These are phyloP conservation scores for Alternaria panax DNA, from an alignment of 2,329 filamentous ascomycete genomes.

Conservation along the genomic window DNA sequence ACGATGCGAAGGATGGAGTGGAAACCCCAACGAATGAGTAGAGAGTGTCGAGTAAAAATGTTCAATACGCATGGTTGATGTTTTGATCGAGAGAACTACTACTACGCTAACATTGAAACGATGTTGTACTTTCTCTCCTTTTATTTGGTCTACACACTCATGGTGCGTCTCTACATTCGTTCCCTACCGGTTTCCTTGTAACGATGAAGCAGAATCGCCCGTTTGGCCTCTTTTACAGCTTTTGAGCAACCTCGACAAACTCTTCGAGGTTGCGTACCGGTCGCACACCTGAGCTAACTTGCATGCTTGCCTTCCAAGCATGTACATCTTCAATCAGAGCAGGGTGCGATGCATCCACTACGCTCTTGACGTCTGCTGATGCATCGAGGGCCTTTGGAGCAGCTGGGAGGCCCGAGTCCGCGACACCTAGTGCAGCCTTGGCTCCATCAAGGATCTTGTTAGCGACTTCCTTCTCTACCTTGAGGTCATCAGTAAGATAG, in stretches of 20 bases:
- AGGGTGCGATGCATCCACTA: constrained; percentile 48
- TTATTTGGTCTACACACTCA: neutral
- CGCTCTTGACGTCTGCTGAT: constrained; percentile 32
- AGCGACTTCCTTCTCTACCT: constrained; percentile 60
- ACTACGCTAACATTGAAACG: neutral
- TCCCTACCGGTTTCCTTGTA: neutral
- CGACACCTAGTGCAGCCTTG: constrained; percentile 55
- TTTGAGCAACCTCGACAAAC: constrained; percentile 72
- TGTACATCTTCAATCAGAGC: constrained; percentile 78
- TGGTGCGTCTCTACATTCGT: neutral
- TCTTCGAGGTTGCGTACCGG: constrained; percentile 78
- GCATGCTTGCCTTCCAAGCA: constrained; percentile 78
- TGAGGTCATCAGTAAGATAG: constrained; percentile 55
- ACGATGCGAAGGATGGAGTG: neutral
- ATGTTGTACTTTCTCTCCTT: neutral
- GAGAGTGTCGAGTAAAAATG: neutral
- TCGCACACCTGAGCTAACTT: constrained; percentile 74
- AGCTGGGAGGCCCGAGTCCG: constrained; percentile 42
- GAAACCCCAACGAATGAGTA: neutral
- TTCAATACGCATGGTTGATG: neutral
- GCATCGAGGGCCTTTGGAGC: constrained; percentile 52
- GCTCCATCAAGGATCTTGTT: constrained; percentile 59
- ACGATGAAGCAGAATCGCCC: neutral
- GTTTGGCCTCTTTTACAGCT: constrained; percentile 16
- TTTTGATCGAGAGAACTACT: neutral